phyloP scores from a whole-genome alignment of 805 yeast species.

The Sugiyamaella americana region DNA sequence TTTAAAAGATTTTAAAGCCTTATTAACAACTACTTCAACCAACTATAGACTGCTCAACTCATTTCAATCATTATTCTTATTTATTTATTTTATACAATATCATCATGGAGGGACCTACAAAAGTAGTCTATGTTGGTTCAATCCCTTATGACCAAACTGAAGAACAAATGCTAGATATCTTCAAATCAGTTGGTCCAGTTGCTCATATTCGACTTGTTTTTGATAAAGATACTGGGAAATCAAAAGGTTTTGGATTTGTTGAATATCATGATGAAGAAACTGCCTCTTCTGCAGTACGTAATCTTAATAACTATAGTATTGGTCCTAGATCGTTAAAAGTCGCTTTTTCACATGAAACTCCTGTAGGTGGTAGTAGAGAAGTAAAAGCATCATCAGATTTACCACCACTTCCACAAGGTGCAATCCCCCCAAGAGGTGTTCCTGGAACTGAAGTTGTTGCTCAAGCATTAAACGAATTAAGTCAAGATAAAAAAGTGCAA shows the following conservation, averaged over 20 bases:
- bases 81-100: neutral
- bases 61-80: neutral
- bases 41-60: too few species aligned
- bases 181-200: conserved; percentile 85
- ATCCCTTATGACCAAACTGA: conserved; percentile 93
- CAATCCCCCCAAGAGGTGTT: conserved; percentile 35
- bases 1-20: too few species aligned
- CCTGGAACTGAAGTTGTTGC: conserved; percentile 42
- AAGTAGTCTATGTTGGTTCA: conserved; percentile 69
- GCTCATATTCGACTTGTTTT: conserved; percentile 66
- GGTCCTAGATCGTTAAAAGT: conserved; percentile 71
- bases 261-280: conserved; percentile 79
- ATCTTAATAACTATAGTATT: conserved; percentile 69
- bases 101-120: conserved; percentile 8
- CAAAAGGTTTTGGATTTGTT: conserved; percentile 86
- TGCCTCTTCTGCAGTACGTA: conserved; percentile 85
- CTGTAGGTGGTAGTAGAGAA: conserved; percentile 17
- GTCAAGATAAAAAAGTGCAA: conserved; percentile 39
- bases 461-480: conserved; percentile 38
- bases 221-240: conserved; percentile 73
- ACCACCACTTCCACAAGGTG: conserved; percentile 46
- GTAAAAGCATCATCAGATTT: neutral
- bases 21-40: too few species aligned
- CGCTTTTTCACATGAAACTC: conserved; percentile 56
- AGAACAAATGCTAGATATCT: conserved; percentile 83